Evolutionary conservation across 2,329 filamentous ascomycete species (phyloP), one percentile per base, ranked within the genome.

Genomic region (Talaromyces sp.): DNA sequence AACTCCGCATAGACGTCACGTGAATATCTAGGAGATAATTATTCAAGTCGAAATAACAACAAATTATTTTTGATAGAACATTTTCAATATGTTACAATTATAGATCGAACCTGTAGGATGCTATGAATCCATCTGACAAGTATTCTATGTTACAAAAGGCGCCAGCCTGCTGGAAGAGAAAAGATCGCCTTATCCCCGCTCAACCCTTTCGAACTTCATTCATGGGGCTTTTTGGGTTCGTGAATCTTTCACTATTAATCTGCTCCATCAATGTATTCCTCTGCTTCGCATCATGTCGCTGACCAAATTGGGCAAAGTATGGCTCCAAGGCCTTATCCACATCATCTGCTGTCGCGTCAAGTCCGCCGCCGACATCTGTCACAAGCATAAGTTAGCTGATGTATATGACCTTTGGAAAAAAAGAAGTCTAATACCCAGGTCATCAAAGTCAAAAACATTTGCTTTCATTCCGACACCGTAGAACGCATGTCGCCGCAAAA

Each of bases 391-490:
- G 51, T 62, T 60, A 62, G 58, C 15, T 43, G 54, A 41, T 43
- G 55, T 43, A 31, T 37, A 31, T 19, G 3, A 15, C n/a, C n/a
- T 17, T 25, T 17, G 33, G 22, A 15, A 63, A 13, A 53, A 43
- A 45, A 10, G 33, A 36, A n/a, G 35, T 43, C 63, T 63, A 74
- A 62, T 81, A 88, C 88, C 87, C 60, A 92, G 71, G 58, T 83
- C 82, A 67, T 88, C 85, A 74, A 90, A 92, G 70, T 96, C 90
- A 86, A 89, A 99, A 52, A 97, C 83, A 72, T 99, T 97, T 55
- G 94, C 94, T 81, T 99, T 99, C 91, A 99, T 95, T 67, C 94
- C 94, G 40, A 97, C 87, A n/a, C 94, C 94, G 65, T 95, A 89
- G 72, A 94, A 96, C 41, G 91, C 89, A 70, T 97, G 88, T 76